Percentiles rank a stretch among this genome's conserved stretches.
These are phyloP conservation scores for Cercospora beticola DNA, from an alignment of 2,329 filamentous ascomycete species.

Conservation along the genomic window DNA sequence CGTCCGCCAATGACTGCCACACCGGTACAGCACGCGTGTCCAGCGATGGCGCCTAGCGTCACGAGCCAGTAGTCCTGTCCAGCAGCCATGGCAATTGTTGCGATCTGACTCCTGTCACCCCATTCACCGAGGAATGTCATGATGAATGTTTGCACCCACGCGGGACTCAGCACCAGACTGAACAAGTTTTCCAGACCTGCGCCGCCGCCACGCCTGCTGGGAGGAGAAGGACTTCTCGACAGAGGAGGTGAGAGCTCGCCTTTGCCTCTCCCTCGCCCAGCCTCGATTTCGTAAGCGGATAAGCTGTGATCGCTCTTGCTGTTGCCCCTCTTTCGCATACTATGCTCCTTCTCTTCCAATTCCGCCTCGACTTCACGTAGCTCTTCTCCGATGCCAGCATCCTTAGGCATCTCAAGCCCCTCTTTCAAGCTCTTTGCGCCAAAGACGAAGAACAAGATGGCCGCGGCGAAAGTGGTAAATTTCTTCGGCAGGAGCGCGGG, in stretches of 20 bases:
- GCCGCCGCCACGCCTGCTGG: constrained; percentile 24
- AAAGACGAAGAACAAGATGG: constrained; percentile 84
- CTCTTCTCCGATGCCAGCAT: constrained; percentile 91
- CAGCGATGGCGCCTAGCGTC: constrained; percentile 79
- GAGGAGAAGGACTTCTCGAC: constrained; percentile 32
- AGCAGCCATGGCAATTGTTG: constrained; percentile 97
- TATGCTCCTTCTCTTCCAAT: constrained; percentile 86
- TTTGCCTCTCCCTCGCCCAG: constrained; percentile 29
- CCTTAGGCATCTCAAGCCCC: constrained; percentile 81
- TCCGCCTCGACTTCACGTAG: constrained; percentile 97
- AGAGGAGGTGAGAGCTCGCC: constrained; percentile 30
- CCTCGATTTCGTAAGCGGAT: constrained; percentile 54
- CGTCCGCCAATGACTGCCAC: constrained; percentile 88
- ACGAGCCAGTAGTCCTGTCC: constrained; percentile 99
- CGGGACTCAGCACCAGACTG: constrained; percentile 84
- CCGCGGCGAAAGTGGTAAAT: constrained; percentile 85
- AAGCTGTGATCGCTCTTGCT: constrained; percentile 65
- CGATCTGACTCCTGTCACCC: constrained; percentile 97
- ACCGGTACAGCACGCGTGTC: constrained; percentile 86
- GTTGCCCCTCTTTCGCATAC: constrained; percentile 57
- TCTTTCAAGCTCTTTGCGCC: constrained; percentile 81
- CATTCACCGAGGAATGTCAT: constrained; percentile 99
- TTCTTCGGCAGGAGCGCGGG: constrained; percentile 85
- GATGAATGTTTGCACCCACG: constrained; percentile 97
- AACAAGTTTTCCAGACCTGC: constrained; percentile 80